Base-by-base conservation (phyloP, 164 flowering plant genomes). In the Kingdonia uniflora region DNA sequence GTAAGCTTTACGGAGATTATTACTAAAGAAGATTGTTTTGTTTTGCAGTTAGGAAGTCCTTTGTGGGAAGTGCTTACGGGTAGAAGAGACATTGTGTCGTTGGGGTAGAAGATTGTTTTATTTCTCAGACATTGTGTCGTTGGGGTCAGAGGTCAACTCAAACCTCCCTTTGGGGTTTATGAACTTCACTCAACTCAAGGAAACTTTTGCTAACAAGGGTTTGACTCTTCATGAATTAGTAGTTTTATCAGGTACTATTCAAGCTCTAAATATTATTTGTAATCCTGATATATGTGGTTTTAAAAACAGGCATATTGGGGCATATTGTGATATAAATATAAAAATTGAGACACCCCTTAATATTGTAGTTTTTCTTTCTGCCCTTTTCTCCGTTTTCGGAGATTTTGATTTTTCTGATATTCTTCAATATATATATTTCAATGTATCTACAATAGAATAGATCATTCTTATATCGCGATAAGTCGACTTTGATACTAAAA, bases 61-160 rank as follows among this genome's bases (percentile, higher is more conserved):
- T 35, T 72, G 60, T 80, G 88, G 86, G 37, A 66, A 39, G 94
- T 85, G 52, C 45, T 23, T 0, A 75, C 80, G 0, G 94, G 94
- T 0, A 73, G 88, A 60, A 70, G 74, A 55, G 94, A 84, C 37
- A n/a, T n/a, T n/a, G n/a, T n/a, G n/a, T n/a, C n/a, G n/a, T n/a
- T n/a, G n/a, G n/a, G n/a, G n/a, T n/a, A n/a, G n/a, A n/a, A n/a
- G n/a, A n/a, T n/a, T n/a, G n/a, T n/a, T n/a, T n/a, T n/a, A n/a
- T n/a, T n/a, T n/a, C n/a, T n/a, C n/a, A n/a, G 94, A 88, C 5
- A 64, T 6, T 0, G 49, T 80, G 6, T 85, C 94, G 0, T 23
- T 11, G 0, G 68, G 60, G 0, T 59, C 77, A 0, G 87, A 85
- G 55, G 81, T 62, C 0, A 1, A 23, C 0, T 21, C 47, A 47